Conservation (phyloP, 805 yeast genomes). For the Yarrowia porcina region DNA sequence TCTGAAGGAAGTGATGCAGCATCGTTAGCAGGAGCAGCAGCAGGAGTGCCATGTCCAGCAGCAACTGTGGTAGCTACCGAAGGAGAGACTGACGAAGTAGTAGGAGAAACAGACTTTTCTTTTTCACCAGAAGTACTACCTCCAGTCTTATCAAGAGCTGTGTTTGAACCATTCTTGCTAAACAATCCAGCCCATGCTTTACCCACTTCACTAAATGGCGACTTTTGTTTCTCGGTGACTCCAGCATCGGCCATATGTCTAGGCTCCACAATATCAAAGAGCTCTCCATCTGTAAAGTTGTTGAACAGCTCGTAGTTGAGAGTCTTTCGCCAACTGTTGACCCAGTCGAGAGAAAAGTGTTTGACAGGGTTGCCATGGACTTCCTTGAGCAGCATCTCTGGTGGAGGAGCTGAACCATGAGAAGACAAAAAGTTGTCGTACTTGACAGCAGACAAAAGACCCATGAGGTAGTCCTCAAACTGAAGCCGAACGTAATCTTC, state of each 20-base stretch:
- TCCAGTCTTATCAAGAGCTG: neutral
- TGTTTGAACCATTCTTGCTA: conserved; percentile 2
- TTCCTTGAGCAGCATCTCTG: conserved; percentile 36
- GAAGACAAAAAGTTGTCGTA: conserved; percentile 54
- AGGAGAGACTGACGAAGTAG: neutral
- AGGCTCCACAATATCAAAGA: conserved; percentile 61
- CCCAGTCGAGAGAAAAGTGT: conserved; percentile 47
- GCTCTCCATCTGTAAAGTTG: conserved; percentile 59
- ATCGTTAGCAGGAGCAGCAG: neutral
- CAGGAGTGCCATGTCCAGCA: neutral
- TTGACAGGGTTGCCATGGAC: conserved; percentile 41
- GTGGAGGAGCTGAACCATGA: conserved; percentile 42
- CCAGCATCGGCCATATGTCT: conserved; percentile 37
- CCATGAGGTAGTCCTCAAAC: conserved; percentile 85
- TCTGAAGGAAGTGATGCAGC: conserved; percentile 3
- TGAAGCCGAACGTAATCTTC: conserved; percentile 86
- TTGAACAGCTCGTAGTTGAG: conserved; percentile 55
- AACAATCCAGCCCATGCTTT: conserved; percentile 14
- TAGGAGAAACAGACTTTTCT: conserved; percentile 14
- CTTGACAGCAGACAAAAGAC: conserved; percentile 69
- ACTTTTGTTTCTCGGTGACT: neutral
- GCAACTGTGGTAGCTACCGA: conserved; percentile 13
- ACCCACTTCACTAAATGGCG: conserved; percentile 11
- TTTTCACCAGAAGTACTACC: neutral
- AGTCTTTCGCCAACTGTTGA: conserved; percentile 53